Evolutionary conservation across 495 filamentous ascomycete genomes (phyloP).

Genomic region (Neurospora sp.): DNA sequence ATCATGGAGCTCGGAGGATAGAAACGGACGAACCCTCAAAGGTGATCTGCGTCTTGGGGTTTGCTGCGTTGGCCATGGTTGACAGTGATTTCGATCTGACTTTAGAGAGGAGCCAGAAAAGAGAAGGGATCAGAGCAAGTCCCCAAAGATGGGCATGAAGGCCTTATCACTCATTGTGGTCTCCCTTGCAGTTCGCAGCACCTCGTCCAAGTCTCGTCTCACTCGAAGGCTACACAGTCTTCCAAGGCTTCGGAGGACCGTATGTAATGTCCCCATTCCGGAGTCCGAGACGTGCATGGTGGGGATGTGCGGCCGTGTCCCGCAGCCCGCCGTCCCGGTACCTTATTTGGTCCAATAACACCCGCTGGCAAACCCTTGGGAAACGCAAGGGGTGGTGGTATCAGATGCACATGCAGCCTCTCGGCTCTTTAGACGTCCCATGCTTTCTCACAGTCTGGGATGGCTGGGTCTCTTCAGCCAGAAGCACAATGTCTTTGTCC

Average conservation of each 20-base stretch:
- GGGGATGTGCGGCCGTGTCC: constrained; percentile 21
- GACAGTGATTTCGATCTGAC: not conserved
- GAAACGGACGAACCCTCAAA: constrained; percentile 18
- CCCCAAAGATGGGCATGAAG: not conserved
- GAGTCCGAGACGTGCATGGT: constrained; percentile 16
- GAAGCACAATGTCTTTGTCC: not conserved
- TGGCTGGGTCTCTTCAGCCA: not conserved
- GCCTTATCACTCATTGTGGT: not conserved
- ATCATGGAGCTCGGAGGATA: not conserved
- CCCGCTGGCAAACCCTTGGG: not conserved
- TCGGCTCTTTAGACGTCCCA: not conserved
- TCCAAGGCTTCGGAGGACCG: not conserved
- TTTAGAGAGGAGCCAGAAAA: not conserved
- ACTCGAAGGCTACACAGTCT: not conserved
- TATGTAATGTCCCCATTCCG: constrained; percentile 3
- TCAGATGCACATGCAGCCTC: not conserved
- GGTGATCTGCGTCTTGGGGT: constrained; percentile 13
- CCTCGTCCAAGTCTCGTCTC: not conserved
- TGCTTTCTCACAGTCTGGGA: not conserved
- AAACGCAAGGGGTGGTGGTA: not conserved
- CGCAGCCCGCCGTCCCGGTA: not conserved
- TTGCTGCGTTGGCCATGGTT: constrained; percentile 16
- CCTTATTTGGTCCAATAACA: not conserved
- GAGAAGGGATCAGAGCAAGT: not conserved
- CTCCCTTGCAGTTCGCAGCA: not conserved